A percentile compares a stretch with the other conserved stretches of the same genome.
Conservation (phyloP, 2,329 filamentous ascomycete genomes). For the Hypoxylon sp. region DNA sequence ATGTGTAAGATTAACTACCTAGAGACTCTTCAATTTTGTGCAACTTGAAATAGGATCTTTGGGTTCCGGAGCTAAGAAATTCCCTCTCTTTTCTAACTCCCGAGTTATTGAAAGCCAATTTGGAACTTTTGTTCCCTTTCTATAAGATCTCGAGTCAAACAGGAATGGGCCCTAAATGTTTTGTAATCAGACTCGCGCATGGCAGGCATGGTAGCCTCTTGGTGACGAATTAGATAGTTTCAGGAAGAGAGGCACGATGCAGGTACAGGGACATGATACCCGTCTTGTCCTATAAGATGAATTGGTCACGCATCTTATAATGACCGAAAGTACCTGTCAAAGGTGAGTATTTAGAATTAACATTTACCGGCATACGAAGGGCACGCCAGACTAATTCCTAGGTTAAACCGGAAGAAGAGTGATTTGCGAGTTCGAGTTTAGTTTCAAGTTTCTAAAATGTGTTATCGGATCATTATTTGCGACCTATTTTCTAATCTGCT, state of each 20-base stretch:
- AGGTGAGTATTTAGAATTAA: neutral
- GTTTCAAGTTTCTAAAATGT: neutral
- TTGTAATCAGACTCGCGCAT: constrained; percentile 11
- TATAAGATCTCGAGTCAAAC: neutral
- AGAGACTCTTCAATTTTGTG: neutral
- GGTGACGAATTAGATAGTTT: constrained; percentile 26
- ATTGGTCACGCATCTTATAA: neutral
- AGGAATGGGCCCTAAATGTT: constrained; percentile 10
- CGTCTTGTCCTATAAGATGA: neutral
- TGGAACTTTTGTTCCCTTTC: constrained; percentile 2
- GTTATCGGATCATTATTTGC: constrained; percentile 17
- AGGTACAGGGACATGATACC: constrained; percentile 18
- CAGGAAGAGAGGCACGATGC: constrained; percentile 32
- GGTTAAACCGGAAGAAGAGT: constrained; percentile 19
- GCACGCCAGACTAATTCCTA: neutral
- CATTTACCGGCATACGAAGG: neutral
- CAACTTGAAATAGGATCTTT: neutral
- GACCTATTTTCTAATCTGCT: neutral
- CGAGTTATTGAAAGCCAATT: neutral
- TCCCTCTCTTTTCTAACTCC: neutral
- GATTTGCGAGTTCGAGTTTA: constrained; percentile 19
- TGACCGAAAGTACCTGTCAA: neutral
- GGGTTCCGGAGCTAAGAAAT: neutral
- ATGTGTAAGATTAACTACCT: constrained; percentile 1
- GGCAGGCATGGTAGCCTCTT: constrained; percentile 4